Base-by-base conservation (phyloP, 2,329 filamentous ascomycete genomes). In the Aspergillus felis region DNA sequence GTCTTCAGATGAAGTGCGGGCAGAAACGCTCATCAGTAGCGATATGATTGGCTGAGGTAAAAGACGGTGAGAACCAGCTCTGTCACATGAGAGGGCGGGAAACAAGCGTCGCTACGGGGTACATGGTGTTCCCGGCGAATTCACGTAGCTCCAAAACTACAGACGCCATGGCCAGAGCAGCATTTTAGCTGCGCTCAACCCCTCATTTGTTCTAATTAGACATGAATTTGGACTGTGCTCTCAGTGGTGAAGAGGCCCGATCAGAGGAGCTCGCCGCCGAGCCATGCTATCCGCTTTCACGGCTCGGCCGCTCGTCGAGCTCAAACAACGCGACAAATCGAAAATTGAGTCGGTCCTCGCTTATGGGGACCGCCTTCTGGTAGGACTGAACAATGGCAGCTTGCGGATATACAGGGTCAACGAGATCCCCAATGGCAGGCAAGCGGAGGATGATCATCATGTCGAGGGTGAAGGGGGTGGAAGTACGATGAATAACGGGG, bases 221-320 rank as follows among this genome's bases (percentile, higher is more conserved):
- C 50, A 66, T 63, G 61, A 63, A 56, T 58, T n/a, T 53, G 53
- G 51, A 54, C 47, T 52, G 51, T 51, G 35, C 32, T 35, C 41
- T 44, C 38, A 44, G 51, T 58, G 56, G 56, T 59, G 60, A 65
- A 61, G 57, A 60, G 61, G 54, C 54, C 55, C 58, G 59, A 59
- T 59, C 50, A 54, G 32, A 47, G 42, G 41, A 51, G 50, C 47
- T 51, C 53, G 55, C 35, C 29, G 66, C 65, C 61, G 57, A 64
- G 60, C 64, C 63, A 97, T 97, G 94, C 88, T 99, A 78, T 95
- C 93, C 78, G 94, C 94, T 73, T 99, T 99, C 79, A 96, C 90
- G 67, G 92, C 94, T 80, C 90, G 91, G 71, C 90, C 92, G 63
- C 93, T 99, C 74, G 90, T 97, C 82, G 94, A 99, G 89, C 89